Conservation (phyloP, 2,329 filamentous ascomycete species). For the Calonectria fujianensis region DNA sequence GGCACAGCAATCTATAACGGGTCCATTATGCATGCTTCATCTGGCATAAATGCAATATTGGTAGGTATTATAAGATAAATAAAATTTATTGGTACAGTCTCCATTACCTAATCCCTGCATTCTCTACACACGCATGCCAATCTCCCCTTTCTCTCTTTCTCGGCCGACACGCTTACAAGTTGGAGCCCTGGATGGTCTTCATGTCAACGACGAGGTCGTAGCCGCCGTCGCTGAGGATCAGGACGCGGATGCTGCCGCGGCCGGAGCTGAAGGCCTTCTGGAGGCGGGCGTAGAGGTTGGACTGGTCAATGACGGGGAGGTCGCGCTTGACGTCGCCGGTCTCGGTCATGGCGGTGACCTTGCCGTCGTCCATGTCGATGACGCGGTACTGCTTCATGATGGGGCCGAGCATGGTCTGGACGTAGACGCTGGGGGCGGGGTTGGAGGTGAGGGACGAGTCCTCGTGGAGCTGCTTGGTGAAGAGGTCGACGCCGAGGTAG, state of each 20-base stretch:
- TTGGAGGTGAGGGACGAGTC: conserved; percentile 98
- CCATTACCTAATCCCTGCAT: not conserved
- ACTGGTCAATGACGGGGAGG: conserved; percentile 95
- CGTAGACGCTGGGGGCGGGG: conserved; percentile 95
- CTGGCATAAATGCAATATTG: not conserved
- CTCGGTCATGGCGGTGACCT: conserved; percentile 98
- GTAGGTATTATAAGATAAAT: not conserved
- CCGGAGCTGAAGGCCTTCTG: conserved; percentile 90
- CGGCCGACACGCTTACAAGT: conserved; percentile 69
- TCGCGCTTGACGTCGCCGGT: conserved; percentile 98
- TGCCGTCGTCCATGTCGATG: conserved; percentile 92
- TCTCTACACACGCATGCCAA: not conserved
- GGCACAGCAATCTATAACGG: not conserved
- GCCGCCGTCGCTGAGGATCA: conserved; percentile 95
- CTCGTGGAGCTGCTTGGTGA: conserved; percentile 99
- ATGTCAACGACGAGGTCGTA: conserved; percentile 98
- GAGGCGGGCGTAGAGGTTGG: conserved; percentile 88
- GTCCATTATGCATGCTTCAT: not conserved
- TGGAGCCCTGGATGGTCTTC: conserved; percentile 94
- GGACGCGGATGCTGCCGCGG: conserved; percentile 93
- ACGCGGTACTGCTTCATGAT: conserved; percentile 99
- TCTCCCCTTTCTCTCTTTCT: not conserved
- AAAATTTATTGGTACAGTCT: conserved; percentile 2
- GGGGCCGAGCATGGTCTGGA: conserved; percentile 99
- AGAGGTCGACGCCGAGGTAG: conserved; percentile 99